Percentiles rank a stretch among this genome's conserved stretches.
Conservation (phyloP, 2,329 filamentous ascomycete species). For the Claviceps lovelessii region DNA sequence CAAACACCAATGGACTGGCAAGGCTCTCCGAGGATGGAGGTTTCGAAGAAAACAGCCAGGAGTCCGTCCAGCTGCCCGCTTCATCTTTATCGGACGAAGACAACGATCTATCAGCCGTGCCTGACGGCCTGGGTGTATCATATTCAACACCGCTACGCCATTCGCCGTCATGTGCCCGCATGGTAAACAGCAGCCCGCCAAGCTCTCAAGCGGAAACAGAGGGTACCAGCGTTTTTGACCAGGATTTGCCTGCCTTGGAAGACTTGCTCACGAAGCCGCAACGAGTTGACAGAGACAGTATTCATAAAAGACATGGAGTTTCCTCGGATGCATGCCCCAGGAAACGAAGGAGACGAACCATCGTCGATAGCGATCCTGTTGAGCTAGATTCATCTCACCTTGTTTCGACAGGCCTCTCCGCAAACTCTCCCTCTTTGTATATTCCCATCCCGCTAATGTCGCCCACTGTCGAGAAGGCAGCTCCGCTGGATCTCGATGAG, state of each 20-base stretch:
- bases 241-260: constrained; percentile 24
- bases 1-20: constrained; percentile 30
- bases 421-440: not conserved
- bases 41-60: constrained; percentile 38
- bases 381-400: constrained; percentile 7
- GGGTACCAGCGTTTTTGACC: constrained; percentile 21
- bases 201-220: constrained; percentile 23
- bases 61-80: constrained; percentile 17
- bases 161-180: constrained; percentile 12
- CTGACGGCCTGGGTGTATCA: constrained; percentile 11
- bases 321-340: constrained; percentile 14
- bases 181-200: constrained; percentile 19
- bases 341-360: constrained; percentile 17
- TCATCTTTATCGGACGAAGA: constrained; percentile 18
- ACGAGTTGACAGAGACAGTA: constrained; percentile 6
- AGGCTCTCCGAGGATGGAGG: constrained; percentile 40
- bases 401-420: not conserved
- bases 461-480: not conserved
- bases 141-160: constrained; percentile 18
- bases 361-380: constrained; percentile 19
- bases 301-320: constrained; percentile 12
- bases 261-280: constrained; percentile 17
- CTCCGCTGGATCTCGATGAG: not conserved
- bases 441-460: not conserved
- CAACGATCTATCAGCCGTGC: constrained; percentile 7